These are phyloP conservation scores for Colletotrichum neosansevieriae DNA, from an alignment of 2,329 filamentous ascomycete genomes.

Conservation along the genomic window DNA sequence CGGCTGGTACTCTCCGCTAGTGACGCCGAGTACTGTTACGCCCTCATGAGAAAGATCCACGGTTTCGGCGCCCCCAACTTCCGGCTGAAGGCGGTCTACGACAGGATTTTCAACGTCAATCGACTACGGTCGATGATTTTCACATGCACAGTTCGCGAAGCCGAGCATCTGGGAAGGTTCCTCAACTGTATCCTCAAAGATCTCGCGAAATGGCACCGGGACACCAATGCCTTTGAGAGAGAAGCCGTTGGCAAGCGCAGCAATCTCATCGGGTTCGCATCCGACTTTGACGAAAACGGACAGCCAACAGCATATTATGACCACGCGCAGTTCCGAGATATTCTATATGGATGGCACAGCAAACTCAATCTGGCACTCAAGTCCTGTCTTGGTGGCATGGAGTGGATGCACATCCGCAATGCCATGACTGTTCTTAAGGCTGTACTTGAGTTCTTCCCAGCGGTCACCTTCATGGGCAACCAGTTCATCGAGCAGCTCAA, in stretches of 20 bases:
- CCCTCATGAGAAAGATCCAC: constrained; percentile 89
- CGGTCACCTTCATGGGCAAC: constrained; percentile 87
- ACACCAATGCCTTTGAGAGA: constrained; percentile 75
- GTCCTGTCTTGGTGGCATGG: constrained; percentile 81
- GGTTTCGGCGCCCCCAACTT: constrained; percentile 87
- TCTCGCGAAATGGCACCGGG: constrained; percentile 82
- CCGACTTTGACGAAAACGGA: constrained; percentile 76
- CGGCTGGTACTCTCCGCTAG: constrained; percentile 84
- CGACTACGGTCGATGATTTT: constrained; percentile 87
- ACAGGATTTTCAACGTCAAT: constrained; percentile 86
- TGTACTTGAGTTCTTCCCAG: constrained; percentile 85
- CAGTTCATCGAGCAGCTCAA: constrained; percentile 74
- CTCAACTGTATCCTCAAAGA: constrained; percentile 85
- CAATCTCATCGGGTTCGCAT: constrained; percentile 79
- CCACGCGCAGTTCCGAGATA: constrained; percentile 86
- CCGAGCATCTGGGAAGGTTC: constrained; percentile 93
- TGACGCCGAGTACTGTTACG: constrained; percentile 90
- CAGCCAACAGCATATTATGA: constrained; percentile 80
- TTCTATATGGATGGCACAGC: constrained; percentile 92
- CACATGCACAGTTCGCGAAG: constrained; percentile 88
- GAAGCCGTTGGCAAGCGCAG: constrained; percentile 74
- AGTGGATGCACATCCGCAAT: constrained; percentile 99
- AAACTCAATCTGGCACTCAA: constrained; percentile 84
- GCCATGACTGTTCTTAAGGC: constrained; percentile 90
- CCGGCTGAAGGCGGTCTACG: constrained; percentile 84